A percentile compares a stretch with the other conserved stretches of the same genome.
These are phyloP conservation scores for Dichomitus squalens DNA, from an alignment of 1,284 basidiomycete genomes.

Conservation along the genomic window DNA sequence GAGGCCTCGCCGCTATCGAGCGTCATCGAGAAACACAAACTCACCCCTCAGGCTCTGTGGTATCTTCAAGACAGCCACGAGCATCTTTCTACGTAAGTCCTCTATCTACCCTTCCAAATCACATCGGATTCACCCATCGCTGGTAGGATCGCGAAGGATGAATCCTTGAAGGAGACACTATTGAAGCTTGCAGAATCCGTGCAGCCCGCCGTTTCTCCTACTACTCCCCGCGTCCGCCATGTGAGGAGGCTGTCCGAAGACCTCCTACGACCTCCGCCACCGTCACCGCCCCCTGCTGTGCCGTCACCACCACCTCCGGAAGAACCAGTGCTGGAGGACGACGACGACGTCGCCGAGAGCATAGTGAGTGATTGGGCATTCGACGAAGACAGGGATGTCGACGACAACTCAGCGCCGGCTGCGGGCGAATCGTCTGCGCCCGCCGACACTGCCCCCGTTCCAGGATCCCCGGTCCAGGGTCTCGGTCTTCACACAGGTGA, in stretches of 20 bases:
- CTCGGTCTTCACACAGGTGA: constrained; percentile 4
- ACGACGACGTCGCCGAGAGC: constrained; percentile 16
- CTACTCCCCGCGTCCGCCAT: constrained; percentile 11
- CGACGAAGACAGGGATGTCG: constrained; percentile 6
- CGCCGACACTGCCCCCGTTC: too few species aligned
- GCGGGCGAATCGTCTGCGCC: not conserved
- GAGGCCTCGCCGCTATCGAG: not conserved
- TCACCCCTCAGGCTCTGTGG: constrained; percentile 15
- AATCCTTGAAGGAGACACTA: constrained; percentile 6
- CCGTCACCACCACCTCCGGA: constrained; percentile 8
- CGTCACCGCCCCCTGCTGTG: constrained; percentile 1
- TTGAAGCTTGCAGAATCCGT: constrained; percentile 12
- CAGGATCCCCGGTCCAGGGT: not conserved
- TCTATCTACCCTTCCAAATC: not conserved
- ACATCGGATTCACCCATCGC: not conserved
- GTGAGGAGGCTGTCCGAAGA: constrained; percentile 6
- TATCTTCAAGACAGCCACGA: constrained; percentile 15
- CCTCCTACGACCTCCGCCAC: constrained; percentile 5
- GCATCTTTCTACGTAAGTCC: constrained; percentile 8
- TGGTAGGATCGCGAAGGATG: constrained; percentile 8
- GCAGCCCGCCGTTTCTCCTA: constrained; percentile 17
- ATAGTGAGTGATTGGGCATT: constrained; percentile 22
- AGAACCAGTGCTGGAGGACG: constrained; percentile 11
- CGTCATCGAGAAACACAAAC: constrained; percentile 8
- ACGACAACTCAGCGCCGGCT: not conserved